Evolutionary conservation across 345 rosid species (phyloP).

Genomic region (Boechera stricta): DNA sequence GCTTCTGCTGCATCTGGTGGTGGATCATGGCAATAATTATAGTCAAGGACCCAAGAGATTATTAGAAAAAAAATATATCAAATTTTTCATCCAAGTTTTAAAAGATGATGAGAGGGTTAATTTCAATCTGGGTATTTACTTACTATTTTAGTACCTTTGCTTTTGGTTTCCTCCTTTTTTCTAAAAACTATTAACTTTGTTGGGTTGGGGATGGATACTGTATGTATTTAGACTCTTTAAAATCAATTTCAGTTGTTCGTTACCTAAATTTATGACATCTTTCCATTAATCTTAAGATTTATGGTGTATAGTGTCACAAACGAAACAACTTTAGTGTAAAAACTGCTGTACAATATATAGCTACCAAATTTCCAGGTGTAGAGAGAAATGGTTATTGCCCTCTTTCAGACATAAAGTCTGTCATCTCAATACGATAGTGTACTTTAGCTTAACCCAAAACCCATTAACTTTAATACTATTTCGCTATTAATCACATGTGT

Average conservation of each 20-base stretch:
- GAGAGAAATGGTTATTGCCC: conserved; percentile 16
- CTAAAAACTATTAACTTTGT: conserved; percentile 28
- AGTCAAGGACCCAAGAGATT: background rate
- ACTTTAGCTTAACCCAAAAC: background rate
- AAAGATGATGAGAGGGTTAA: conserved; percentile 30
- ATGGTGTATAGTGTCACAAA: background rate
- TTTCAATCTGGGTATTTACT: conserved; percentile 29
- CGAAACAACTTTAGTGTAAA: background rate
- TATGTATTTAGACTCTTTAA: conserved; percentile 35
- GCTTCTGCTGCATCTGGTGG: conserved; percentile 38
- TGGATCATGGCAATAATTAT: conserved; percentile 41
- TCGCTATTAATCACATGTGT: background rate
- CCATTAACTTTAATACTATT: background rate
- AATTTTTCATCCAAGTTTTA: conserved; percentile 38
- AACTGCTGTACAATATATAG: background rate
- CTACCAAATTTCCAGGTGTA: conserved; percentile 2
- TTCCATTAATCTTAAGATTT: background rate
- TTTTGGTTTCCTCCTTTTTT: background rate
- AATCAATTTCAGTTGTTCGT: conserved; percentile 22
- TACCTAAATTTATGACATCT: conserved; percentile 13
- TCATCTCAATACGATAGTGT: background rate
- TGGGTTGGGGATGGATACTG: conserved; percentile 41
- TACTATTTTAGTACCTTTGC: conserved; percentile 20
- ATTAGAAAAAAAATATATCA: background rate
- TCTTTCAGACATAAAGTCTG: conserved; percentile 7